phyloP scores from a whole-genome alignment of 805 yeast species.

The Nakazawaea wyomingensis region DNA sequence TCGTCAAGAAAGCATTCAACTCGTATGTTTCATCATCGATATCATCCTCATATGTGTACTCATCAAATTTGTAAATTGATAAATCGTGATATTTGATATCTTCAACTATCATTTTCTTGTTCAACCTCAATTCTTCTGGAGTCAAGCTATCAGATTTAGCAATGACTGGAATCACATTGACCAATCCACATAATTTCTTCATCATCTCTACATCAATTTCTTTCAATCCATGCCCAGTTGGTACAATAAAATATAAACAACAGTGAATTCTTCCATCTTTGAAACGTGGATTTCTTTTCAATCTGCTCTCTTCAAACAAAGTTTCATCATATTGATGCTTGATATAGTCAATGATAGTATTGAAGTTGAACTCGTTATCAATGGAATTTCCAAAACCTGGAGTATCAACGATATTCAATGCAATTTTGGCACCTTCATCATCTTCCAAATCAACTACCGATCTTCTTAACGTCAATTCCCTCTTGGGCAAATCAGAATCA shows the following conservation, averaged over 20 bases:
- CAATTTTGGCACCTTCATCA: constrained; percentile 79
- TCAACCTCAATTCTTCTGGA: constrained; percentile 57
- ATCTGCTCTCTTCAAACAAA: constrained; percentile 71
- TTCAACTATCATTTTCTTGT: constrained; percentile 69
- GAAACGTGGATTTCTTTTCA: constrained; percentile 79
- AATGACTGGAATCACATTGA: constrained; percentile 79
- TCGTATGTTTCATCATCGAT: constrained; percentile 26
- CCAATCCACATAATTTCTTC: constrained; percentile 62
- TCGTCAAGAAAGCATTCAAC: constrained; percentile 34
- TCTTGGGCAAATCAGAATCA: constrained; percentile 43
- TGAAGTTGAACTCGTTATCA: constrained; percentile 63
- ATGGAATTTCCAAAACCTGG: constrained; percentile 79
- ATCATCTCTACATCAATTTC: constrained; percentile 73
- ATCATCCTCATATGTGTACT: constrained; percentile 38
- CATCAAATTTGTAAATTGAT: constrained; percentile 75
- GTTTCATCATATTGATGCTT: constrained; percentile 83
- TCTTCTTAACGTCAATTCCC: constrained; percentile 62
- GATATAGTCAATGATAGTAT: constrained; percentile 67
- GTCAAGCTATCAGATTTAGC: constrained; percentile 80
- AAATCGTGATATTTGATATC: constrained; percentile 68
- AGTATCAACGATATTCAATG: constrained; percentile 71
- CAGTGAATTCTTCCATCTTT: constrained; percentile 81
- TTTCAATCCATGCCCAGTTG: constrained; percentile 59
- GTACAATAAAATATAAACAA: constrained; percentile 70
- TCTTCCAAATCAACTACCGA: constrained; percentile 83